These are phyloP conservation scores for Tephrocybe sp. DNA, from an alignment of 768 basidiomycete genomes.

Conservation along the genomic window DNA sequence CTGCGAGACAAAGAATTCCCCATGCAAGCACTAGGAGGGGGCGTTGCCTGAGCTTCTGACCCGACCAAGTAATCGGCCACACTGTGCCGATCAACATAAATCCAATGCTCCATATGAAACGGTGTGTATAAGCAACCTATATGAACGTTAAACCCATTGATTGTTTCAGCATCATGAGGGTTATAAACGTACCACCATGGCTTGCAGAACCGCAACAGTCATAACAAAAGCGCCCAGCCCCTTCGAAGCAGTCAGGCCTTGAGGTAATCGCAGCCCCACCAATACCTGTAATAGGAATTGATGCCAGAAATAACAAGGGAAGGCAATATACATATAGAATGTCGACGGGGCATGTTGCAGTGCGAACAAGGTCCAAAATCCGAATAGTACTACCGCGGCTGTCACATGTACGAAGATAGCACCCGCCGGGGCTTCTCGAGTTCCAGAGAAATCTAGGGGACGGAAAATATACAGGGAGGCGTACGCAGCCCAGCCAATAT, in stretches of 20 bases:
- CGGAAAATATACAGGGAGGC: slow-evolving; percentile 56
- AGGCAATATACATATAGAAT: slow-evolving; percentile 72
- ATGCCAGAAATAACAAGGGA: slow-evolving; percentile 78
- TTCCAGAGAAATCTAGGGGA: slow-evolving; percentile 25
- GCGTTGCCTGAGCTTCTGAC: slow-evolving; percentile 24
- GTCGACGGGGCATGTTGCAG: slow-evolving; percentile 67
- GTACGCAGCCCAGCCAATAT: slow-evolving; percentile 76
- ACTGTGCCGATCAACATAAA: slow-evolving; percentile 55
- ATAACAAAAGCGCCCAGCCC: slow-evolving; percentile 27
- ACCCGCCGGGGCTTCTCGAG: background rate
- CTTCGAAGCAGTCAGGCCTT: slow-evolving; percentile 6
- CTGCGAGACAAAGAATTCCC: slow-evolving; percentile 48
- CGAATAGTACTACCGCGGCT: slow-evolving; percentile 25
- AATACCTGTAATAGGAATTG: slow-evolving; percentile 39
- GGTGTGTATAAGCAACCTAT: slow-evolving; percentile 68
- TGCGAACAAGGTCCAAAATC: slow-evolving; percentile 50
- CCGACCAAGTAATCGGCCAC: slow-evolving; percentile 66
- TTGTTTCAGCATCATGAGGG: background rate
- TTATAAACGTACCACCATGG: slow-evolving; percentile 65
- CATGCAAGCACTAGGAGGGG: slow-evolving; percentile 35
- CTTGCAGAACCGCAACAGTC: slow-evolving; percentile 46
- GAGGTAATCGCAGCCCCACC: slow-evolving; percentile 13
- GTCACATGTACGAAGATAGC: slow-evolving; percentile 11
- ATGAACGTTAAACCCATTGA: background rate
- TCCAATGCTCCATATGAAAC: slow-evolving; percentile 71